Percentiles rank a stretch among this genome's conserved stretches.
Conservation (phyloP, 352 stramenopile genomes). For the Globisporangium barbulae region DNA sequence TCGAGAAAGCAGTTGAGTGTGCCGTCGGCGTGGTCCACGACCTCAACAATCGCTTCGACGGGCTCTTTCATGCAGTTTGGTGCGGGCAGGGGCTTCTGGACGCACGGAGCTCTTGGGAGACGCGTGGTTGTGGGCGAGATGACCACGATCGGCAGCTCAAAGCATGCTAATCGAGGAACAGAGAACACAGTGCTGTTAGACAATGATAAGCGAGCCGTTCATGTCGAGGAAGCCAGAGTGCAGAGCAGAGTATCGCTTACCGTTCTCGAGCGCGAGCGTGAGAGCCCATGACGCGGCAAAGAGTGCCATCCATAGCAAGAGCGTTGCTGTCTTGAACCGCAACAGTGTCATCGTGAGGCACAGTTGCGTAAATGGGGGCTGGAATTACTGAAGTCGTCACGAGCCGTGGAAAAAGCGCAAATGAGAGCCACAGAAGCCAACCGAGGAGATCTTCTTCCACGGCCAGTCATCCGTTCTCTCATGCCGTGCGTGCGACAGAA, state of each 20-base stretch:
- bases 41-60: slow-evolving; percentile 8
- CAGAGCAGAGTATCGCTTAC: neutral
- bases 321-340: neutral
- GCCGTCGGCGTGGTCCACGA: slow-evolving; percentile 9
- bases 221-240: neutral
- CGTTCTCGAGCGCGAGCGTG: neutral
- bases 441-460: neutral
- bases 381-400: neutral
- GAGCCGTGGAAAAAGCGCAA: neutral
- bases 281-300: neutral
- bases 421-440: neutral
- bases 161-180: neutral
- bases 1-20: slow-evolving; percentile 7
- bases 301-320: neutral
- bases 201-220: neutral
- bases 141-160: slow-evolving; percentile 6
- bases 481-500: too few relatives aligned
- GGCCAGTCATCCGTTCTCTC: too few relatives aligned
- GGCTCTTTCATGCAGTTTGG: slow-evolving; percentile 12
- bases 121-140: slow-evolving; percentile 1
- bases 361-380: neutral
- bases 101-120: neutral
- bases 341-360: neutral
- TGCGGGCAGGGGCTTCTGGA: slow-evolving; percentile 4
- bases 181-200: too few relatives aligned